A percentile compares a stretch with the other conserved stretches of the same genome.
Conservation (phyloP, 1,139 yeast genomes). For the Suhomyces bokatorum region DNA sequence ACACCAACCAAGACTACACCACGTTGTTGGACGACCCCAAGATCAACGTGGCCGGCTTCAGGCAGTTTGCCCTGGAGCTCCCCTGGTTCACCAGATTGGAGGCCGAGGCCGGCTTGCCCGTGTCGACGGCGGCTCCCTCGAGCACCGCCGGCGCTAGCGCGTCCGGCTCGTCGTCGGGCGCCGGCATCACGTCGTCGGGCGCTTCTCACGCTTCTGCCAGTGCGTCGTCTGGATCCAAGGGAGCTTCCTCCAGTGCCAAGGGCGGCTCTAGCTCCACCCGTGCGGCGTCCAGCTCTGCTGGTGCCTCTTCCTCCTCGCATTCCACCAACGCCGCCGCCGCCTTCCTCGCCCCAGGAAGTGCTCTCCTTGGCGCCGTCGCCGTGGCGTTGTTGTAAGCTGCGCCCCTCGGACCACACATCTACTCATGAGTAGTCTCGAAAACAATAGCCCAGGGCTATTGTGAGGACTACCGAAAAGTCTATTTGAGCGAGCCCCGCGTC, state of each 20-base stretch:
- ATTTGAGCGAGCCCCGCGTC: too few species aligned
- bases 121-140: slow-evolving; percentile 11
- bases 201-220: slow-evolving; percentile 2
- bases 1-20: slow-evolving; percentile 42
- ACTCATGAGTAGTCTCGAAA: not conserved
- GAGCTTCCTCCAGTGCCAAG: slow-evolving; percentile 5
- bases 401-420: not conserved
- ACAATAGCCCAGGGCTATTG: not conserved
- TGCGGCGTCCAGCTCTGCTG: not conserved
- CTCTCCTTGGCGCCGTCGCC: slow-evolving; percentile 37
- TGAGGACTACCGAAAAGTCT: not conserved
- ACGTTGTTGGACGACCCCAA: slow-evolving; percentile 33
- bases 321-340: slow-evolving; percentile 13
- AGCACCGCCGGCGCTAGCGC: slow-evolving; percentile 6
- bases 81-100: slow-evolving; percentile 45
- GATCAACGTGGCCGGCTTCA: slow-evolving; percentile 26
- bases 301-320: slow-evolving; percentile 3
- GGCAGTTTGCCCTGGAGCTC: slow-evolving; percentile 38
- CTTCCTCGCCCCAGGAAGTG: slow-evolving; percentile 35
- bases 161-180: slow-evolving; percentile 4
- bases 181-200: slow-evolving; percentile 2
- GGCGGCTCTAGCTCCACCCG: not conserved
- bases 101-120: slow-evolving; percentile 16
- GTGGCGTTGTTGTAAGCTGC: slow-evolving; percentile 34
- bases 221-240: slow-evolving; percentile 8